These are phyloP conservation scores for Peronosclerospora sorghi DNA, from an alignment of 352 stramenopile genomes.

Conservation along the genomic window DNA sequence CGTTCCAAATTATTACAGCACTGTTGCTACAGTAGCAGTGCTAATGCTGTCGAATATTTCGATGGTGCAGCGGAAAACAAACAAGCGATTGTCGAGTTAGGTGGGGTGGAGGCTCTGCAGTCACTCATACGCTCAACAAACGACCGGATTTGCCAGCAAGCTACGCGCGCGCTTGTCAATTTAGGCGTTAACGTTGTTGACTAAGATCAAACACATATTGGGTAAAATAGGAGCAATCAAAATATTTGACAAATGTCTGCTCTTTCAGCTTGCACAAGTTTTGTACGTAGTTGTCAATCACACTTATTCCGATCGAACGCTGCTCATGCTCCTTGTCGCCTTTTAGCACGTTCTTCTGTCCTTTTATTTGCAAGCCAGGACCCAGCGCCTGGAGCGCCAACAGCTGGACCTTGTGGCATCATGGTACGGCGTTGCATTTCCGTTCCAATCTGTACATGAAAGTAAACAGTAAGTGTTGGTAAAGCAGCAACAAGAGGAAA, in stretches of 20 bases:
- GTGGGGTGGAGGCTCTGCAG: slow-evolving; percentile 73
- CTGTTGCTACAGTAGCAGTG: not conserved
- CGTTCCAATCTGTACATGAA: slow-evolving; percentile 56
- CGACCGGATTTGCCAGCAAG: slow-evolving; percentile 85
- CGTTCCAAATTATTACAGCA: slow-evolving; percentile 9
- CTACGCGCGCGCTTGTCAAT: slow-evolving; percentile 79
- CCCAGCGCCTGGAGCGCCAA: slow-evolving; percentile 29
- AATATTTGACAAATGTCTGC: slow-evolving; percentile 6
- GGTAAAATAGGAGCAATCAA: slow-evolving; percentile 1
- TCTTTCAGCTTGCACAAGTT: no score
- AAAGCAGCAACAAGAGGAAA: not conserved
- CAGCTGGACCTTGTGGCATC: slow-evolving; percentile 59
- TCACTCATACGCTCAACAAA: slow-evolving; percentile 67
- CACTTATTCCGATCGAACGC: not conserved
- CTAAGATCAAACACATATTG: slow-evolving; percentile 11
- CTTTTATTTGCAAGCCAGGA: slow-evolving; percentile 80
- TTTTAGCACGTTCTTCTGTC: slow-evolving; percentile 74
- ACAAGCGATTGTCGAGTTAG: slow-evolving; percentile 75
- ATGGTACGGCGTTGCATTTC: slow-evolving; percentile 84
- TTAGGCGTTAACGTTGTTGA: slow-evolving; percentile 79
- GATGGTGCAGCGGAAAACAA: slow-evolving; percentile 71
- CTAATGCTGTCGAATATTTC: no score
- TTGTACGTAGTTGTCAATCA: not conserved
- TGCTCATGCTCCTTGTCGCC: slow-evolving; percentile 47
- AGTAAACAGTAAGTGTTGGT: not conserved